These are phyloP conservation scores for Lactarius indigo DNA, from an alignment of 768 basidiomycete species.

Conservation along the genomic window DNA sequence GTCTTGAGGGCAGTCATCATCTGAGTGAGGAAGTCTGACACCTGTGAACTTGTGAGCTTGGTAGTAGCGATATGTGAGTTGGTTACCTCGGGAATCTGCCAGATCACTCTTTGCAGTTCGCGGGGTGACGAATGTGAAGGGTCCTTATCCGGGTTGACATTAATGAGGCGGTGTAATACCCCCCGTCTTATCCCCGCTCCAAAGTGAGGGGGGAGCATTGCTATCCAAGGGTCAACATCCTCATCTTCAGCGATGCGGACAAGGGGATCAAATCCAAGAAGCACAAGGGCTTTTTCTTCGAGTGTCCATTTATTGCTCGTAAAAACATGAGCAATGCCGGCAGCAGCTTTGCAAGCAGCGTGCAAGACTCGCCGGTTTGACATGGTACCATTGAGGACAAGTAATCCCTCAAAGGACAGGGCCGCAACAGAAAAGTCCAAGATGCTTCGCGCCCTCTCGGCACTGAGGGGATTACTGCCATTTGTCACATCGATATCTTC, in stretches of 20 bases:
- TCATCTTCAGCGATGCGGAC: conserved; percentile 38
- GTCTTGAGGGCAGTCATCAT: conserved; percentile 38
- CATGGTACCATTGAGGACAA: conserved; percentile 61
- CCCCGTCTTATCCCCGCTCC: conserved; percentile 63
- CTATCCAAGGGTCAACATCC: conserved; percentile 37
- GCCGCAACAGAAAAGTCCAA: conserved; percentile 68
- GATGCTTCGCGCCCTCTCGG: conserved; percentile 60
- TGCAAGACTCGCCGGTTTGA: conserved; percentile 62
- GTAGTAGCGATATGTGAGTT: background rate
- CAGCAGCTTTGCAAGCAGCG: conserved; percentile 52
- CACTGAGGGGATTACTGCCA: conserved; percentile 40
- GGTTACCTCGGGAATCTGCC: conserved; percentile 69
- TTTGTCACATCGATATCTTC: conserved; percentile 47
- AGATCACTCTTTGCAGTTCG: conserved; percentile 54
- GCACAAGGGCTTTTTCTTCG: conserved; percentile 60
- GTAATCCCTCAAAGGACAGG: conserved; percentile 64
- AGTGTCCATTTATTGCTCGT: conserved; percentile 49
- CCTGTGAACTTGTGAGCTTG: conserved; percentile 35
- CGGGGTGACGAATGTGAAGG: conserved; percentile 31
- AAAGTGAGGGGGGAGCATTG: conserved; percentile 45
- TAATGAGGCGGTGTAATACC: conserved; percentile 40
- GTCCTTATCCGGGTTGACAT: conserved; percentile 17
- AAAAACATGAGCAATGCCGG: conserved; percentile 39
- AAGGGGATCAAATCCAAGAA: conserved; percentile 65
- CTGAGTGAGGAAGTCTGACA: conserved; percentile 45